Evolutionary conservation across 768 basidiomycete species (phyloP).

Genomic region (Brasilioporus rufonigricans): DNA sequence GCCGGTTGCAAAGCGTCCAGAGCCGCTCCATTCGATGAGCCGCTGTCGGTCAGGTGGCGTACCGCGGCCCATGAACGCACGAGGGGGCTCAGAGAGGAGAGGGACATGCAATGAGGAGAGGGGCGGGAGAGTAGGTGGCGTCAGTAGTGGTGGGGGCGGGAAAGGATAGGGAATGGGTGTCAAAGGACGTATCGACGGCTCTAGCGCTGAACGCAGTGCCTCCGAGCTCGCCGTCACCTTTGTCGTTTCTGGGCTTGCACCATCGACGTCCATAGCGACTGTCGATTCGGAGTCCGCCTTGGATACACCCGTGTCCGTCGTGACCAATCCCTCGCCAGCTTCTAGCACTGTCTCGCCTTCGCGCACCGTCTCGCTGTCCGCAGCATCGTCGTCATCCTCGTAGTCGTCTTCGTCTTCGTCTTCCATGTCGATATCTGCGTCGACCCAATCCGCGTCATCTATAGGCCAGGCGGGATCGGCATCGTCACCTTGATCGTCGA

Average conservation of each 20-base stretch:
- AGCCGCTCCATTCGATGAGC: slow-evolving; percentile 30
- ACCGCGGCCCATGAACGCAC: slow-evolving; percentile 35
- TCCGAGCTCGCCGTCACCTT: not conserved
- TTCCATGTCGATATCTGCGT: slow-evolving; percentile 30
- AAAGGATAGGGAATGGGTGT: slow-evolving; percentile 4
- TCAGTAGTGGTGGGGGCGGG: slow-evolving; percentile 3
- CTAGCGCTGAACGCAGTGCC: not conserved
- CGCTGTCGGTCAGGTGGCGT: slow-evolving; percentile 31
- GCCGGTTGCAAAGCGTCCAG: slow-evolving; percentile 12
- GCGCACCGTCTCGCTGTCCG: slow-evolving; percentile 6
- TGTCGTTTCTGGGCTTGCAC: not conserved
- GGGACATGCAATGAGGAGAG: slow-evolving; percentile 34
- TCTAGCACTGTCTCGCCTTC: slow-evolving; percentile 17
- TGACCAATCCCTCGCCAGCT: slow-evolving; percentile 11
- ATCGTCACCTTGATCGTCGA: slow-evolving; percentile 22
- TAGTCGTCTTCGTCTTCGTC: slow-evolving; percentile 33
- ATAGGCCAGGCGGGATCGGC: slow-evolving; percentile 16
- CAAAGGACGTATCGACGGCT: slow-evolving; percentile 2
- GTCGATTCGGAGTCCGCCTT: not conserved
- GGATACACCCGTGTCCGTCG: not conserved
- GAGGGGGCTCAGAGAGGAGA: slow-evolving; percentile 30
- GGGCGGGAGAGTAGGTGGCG: slow-evolving; percentile 15
- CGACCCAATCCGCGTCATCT: slow-evolving; percentile 27
- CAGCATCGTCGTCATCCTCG: slow-evolving; percentile 29
- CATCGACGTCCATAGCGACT: slow-evolving; percentile 13